Evolutionary conservation across 495 filamentous ascomycete genomes (phyloP).

Genomic region (Aspergillus coremiiformis): DNA sequence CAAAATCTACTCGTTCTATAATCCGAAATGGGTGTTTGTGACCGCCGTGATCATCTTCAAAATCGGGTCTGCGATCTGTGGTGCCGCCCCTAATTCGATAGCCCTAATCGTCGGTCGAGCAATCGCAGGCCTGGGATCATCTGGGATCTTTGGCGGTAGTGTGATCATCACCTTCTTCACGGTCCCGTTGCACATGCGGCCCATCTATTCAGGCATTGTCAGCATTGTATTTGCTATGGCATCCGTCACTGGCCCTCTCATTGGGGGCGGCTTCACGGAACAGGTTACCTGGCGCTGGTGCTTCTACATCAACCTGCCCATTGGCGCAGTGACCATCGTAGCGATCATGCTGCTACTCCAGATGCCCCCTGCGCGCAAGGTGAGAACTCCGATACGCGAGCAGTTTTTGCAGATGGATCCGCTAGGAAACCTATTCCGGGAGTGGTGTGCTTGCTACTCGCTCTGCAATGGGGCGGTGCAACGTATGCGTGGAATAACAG

Average conservation of each 20-base stretch:
- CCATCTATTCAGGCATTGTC: background rate
- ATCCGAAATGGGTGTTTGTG: background rate
- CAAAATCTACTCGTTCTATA: background rate
- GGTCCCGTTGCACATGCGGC: background rate
- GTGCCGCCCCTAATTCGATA: background rate
- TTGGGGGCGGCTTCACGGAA: background rate
- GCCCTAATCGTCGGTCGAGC: background rate
- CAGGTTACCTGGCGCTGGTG: background rate
- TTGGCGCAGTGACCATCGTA: background rate
- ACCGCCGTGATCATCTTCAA: background rate
- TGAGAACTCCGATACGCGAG: too few relatives aligned
- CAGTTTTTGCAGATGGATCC: background rate
- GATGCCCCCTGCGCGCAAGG: background rate
- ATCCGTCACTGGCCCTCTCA: background rate
- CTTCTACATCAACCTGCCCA: background rate
- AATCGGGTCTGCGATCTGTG: background rate
- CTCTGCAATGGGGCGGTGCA: background rate
- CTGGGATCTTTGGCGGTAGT: background rate
- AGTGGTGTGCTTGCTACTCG: background rate
- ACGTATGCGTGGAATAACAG: background rate
- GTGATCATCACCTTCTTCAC: background rate
- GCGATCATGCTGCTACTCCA: background rate
- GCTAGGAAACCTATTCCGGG: background rate
- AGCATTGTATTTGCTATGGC: background rate
- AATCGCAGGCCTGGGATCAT: background rate